phyloP scores from a whole-genome alignment of 306 rosid species.

The Sphenostylis stenocarpa region DNA sequence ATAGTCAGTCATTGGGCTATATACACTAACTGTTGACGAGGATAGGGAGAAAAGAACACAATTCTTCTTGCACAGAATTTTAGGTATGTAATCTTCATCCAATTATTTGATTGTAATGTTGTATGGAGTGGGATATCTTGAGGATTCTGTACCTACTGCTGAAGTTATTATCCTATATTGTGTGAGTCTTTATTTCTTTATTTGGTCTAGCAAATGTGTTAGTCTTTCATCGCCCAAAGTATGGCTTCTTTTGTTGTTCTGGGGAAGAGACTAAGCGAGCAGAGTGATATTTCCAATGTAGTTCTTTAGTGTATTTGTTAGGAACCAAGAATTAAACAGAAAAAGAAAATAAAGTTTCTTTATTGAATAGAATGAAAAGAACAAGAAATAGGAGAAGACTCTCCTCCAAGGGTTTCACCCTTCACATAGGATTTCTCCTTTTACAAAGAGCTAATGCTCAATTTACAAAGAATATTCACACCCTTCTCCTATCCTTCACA shows the following conservation, averaged over 20 bases:
- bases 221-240: not conserved
- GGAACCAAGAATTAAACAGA: no score
- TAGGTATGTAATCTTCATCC: conserved; percentile 50
- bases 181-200: not conserved
- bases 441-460: no score
- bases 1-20: conserved; percentile 46
- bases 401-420: no score
- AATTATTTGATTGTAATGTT: conserved; percentile 15
- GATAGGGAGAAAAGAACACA: conserved; percentile 56
- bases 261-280: not conserved
- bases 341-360: no score
- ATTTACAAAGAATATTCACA: no score
- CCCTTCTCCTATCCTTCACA: no score
- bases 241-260: not conserved
- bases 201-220: not conserved
- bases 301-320: not conserved
- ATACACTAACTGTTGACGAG: conserved; percentile 58
- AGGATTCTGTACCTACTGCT: conserved; percentile 6
- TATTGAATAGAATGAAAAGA: no score
- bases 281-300: not conserved
- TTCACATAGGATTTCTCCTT: no score
- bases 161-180: not conserved
- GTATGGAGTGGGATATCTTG: not conserved
- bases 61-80: conserved; percentile 74
- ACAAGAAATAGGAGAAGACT: no score